Evolutionary conservation across 2,329 filamentous ascomycete species (phyloP).

Genomic region (Penicillium digitatum): DNA sequence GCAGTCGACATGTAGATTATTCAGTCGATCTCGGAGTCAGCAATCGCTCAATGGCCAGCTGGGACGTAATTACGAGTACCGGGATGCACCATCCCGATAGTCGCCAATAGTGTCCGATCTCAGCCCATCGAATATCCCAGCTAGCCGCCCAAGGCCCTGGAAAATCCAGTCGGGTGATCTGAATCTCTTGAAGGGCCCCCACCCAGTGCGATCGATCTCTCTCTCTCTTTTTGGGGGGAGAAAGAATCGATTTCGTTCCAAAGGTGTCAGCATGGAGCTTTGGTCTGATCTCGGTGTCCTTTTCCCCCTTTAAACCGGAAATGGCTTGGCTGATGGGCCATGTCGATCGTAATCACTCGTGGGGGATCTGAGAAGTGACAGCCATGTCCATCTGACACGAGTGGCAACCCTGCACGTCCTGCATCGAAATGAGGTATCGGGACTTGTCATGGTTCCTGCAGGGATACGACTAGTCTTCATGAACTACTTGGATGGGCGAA

Average conservation of each 20-base stretch:
- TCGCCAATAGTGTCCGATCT: slow-evolving; percentile 27
- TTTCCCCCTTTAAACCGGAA: neutral
- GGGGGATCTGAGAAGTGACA: slow-evolving; percentile 8
- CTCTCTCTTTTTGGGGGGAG: neutral
- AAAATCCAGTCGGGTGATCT: slow-evolving; percentile 19
- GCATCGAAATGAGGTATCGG: slow-evolving; percentile 12
- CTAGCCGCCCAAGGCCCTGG: slow-evolving; percentile 25
- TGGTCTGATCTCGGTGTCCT: neutral
- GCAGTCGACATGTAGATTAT: slow-evolving; percentile 20
- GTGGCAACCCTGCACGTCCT: slow-evolving; percentile 18
- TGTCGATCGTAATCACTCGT: slow-evolving; percentile 1
- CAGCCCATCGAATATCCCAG: slow-evolving; percentile 23
- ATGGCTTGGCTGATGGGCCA: neutral
- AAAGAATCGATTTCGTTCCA: neutral
- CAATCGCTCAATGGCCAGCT: slow-evolving; percentile 12
- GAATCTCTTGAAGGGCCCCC: neutral
- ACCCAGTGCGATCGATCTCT: neutral
- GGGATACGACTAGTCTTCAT: slow-evolving; percentile 15
- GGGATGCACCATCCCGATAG: slow-evolving; percentile 26
- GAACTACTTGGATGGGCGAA: slow-evolving; percentile 14
- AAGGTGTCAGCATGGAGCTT: neutral
- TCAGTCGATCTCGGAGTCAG: slow-evolving; percentile 13
- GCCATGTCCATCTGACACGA: slow-evolving; percentile 7
- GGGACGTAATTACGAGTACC: slow-evolving; percentile 13
- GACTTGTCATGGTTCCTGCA: slow-evolving; percentile 17